Percentiles rank a stretch among this genome's conserved stretches.
These are phyloP conservation scores for Cyclocybe aegerita DNA, from an alignment of 768 basidiomycete genomes.

Conservation along the genomic window DNA sequence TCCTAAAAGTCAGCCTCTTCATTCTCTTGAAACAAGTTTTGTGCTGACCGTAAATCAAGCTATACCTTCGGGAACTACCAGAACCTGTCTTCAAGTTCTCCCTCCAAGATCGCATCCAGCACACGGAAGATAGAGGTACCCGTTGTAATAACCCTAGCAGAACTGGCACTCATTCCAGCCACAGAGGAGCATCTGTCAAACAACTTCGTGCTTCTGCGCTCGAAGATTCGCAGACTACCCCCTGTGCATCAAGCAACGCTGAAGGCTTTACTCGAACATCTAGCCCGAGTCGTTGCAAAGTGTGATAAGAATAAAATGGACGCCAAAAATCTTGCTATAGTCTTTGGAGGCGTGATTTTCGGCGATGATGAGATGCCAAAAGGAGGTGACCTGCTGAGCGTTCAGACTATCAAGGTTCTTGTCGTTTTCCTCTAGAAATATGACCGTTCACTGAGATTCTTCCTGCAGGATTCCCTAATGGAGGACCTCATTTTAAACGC, in stretches of 20 bases:
- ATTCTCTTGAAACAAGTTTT: conserved; percentile 1
- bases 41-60: conserved; percentile 32
- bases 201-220: conserved; percentile 76
- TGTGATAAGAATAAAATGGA: conserved; percentile 92
- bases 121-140: conserved; percentile 75
- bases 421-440: background rate
- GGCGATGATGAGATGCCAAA: conserved; percentile 90
- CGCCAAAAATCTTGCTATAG: conserved; percentile 86
- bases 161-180: background rate
- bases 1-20: conserved; percentile 67
- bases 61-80: conserved; percentile 83
- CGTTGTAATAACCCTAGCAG: background rate
- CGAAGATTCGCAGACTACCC: conserved; percentile 83
- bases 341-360: conserved; percentile 86
- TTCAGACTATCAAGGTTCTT: conserved; percentile 73
- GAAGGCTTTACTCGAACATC: conserved; percentile 79
- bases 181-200: conserved; percentile 71
- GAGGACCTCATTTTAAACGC: conserved; percentile 82
- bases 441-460: background rate
- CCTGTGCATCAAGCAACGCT: conserved; percentile 84
- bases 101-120: conserved; percentile 77
- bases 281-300: conserved; percentile 65
- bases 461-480: conserved; percentile 55
- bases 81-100: conserved; percentile 87
- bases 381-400: conserved; percentile 69